Base-by-base conservation (phyloP, 2,329 filamentous ascomycete genomes). In the Exophiala sp. region DNA sequence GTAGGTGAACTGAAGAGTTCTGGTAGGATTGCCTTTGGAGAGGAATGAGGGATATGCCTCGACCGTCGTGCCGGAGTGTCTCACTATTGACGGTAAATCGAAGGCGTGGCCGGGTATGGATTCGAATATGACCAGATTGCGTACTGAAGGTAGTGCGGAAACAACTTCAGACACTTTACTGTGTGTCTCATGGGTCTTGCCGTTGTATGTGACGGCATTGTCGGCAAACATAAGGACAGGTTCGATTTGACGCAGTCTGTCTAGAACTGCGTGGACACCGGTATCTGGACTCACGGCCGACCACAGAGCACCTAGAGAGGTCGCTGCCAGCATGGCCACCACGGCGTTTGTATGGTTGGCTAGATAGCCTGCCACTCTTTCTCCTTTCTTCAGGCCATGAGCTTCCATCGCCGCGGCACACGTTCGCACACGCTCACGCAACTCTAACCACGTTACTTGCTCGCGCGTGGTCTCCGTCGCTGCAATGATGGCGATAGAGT, bases 221-320 rank as follows among this genome's bases (percentile, higher is more conserved):
- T 96, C 91, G 1, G 86, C 83, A 63, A 96, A 94, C 2, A 97
- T 72, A 1, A 95, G 70, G 52, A 79, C 82, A 2, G 93, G 91
- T 53, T 83, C 79, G 58, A 97, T 93, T 71, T 97, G 93, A 39
- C 78, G 78, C 53, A 97, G 71, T 6, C 93, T 79, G 65, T 97
- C 93, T 21, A 97, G 72, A 1, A 97, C 90, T 13, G 90, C 91
- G 61, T 87, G 88, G 1, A 95, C 87, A 9, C 91, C 91, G 13
- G 85, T 95, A 66, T 97, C 91, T 2, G 91, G 89, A 61, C 87
- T 94, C 42, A 96, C 88, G 5, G 86, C 86, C 0, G 90, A 95
- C 91, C 91, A 97, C 30, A 95, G 80, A 13, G 86, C 90, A 23
- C 93, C 93, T 1, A 96, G 68, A 1, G 87, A 82, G 0, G 88